Evolutionary conservation across 2,329 filamentous ascomycete genomes (phyloP), one percentile per base, ranked within the genome.

Genomic region (Alternaria triticina): DNA sequence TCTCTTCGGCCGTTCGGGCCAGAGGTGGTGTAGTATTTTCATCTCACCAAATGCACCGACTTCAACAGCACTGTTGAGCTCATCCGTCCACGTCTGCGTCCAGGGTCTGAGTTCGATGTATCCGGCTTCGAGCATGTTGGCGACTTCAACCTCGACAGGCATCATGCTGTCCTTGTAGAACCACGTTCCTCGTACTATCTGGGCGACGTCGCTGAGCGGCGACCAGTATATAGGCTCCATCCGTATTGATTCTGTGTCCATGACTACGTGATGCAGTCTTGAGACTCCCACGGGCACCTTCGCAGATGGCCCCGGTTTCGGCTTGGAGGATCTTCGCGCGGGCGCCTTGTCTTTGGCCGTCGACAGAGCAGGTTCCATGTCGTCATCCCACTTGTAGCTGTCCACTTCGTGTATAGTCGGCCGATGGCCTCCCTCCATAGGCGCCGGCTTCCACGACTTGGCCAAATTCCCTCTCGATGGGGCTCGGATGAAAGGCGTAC

Each of bases 191-290:
- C 96, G 87, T 61, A 91, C 86, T 2, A 98, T 94, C 36, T 89
- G 85, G 7, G 93, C 91, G 30, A 96, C 87, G 74, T 98, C 96
- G 72, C 97, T 94, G 30, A 98, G 87, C 8, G 96, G 95, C 17
- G 91, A 94, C 96, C 96, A 99, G 77, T 99, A 99, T 63, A 98
- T 97, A 0, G 96, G 96, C 78, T 94, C 93, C 94, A 99, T 97
- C 74, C 92, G 86, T 66, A 76, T 74, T 7, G 74, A 75, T 45
- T 77, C 74, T 10, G 71, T 87, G 22, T 95, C 94, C 70, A 98
- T 85, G 61, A 92, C 89, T 1, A 98, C 95, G 73, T 94, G 87
- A 77, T 99, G 95, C 61, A 99, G 84, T 68, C 94, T 88, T n/a
- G 94, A 97, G 6, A 96, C 85, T 0, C 96, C 96, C 1, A 98